These are phyloP conservation scores for Xylaria sp. DNA, from an alignment of 2,329 filamentous ascomycete species.

Conservation along the genomic window DNA sequence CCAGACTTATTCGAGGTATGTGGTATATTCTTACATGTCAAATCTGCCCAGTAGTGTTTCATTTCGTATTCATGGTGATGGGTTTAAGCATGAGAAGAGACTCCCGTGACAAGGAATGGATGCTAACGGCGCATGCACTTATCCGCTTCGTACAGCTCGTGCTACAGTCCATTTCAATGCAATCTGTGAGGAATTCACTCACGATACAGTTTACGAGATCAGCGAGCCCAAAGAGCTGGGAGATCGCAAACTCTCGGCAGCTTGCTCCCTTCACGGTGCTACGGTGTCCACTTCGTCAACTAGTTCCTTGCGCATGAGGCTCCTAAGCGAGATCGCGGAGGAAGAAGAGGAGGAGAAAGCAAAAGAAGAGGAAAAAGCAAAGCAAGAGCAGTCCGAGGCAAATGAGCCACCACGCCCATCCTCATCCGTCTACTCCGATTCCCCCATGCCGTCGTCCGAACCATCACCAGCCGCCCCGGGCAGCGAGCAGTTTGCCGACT, in stretches of 20 bases:
- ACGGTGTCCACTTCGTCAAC: slow-evolving; percentile 79
- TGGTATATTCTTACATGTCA: slow-evolving; percentile 33
- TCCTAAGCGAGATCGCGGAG: slow-evolving; percentile 89
- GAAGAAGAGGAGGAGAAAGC: slow-evolving; percentile 68
- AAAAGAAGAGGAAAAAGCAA: slow-evolving; percentile 57
- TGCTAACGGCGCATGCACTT: slow-evolving; percentile 22
- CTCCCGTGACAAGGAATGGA: background rate
- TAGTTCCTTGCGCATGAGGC: slow-evolving; percentile 69
- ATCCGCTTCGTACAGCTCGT: slow-evolving; percentile 55
- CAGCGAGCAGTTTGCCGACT: slow-evolving; percentile 45
- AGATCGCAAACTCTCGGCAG: slow-evolving; percentile 80
- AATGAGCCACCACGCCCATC: slow-evolving; percentile 41
- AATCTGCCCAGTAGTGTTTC: too few relatives aligned
- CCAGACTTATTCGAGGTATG: slow-evolving; percentile 85
- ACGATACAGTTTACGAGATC: slow-evolving; percentile 80
- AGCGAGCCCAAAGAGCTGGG: slow-evolving; percentile 70
- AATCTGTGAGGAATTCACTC: slow-evolving; percentile 66
- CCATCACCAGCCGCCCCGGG: slow-evolving; percentile 44
- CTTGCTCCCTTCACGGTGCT: slow-evolving; percentile 83
- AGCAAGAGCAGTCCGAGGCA: slow-evolving; percentile 53
- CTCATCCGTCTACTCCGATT: slow-evolving; percentile 26
- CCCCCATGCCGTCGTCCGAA: slow-evolving; percentile 21
- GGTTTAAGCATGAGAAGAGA: too few relatives aligned
- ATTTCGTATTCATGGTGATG: too few relatives aligned
- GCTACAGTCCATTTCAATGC: slow-evolving; percentile 68